A percentile compares a stretch with the other conserved stretches of the same genome.
These are phyloP conservation scores for Hypholoma sublateritium DNA, from an alignment of 768 basidiomycete species.

Conservation along the genomic window DNA sequence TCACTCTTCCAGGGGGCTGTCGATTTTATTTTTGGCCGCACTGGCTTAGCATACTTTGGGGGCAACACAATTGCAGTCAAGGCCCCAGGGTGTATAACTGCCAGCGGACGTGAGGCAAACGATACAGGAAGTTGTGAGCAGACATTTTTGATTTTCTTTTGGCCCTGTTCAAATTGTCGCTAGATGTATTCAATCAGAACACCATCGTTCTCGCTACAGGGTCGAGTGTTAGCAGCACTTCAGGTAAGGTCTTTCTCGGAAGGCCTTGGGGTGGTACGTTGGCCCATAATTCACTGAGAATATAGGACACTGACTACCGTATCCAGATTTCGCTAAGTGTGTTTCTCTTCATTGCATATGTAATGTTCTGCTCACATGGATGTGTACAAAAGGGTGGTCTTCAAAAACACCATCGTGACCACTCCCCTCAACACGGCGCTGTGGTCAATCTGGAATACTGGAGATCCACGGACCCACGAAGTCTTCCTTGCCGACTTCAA, in stretches of 20 bases:
- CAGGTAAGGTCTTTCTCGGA: slow-evolving; percentile 41
- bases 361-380: neutral
- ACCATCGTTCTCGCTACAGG: slow-evolving; percentile 40
- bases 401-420: slow-evolving; percentile 43
- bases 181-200: slow-evolving; percentile 46
- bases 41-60: slow-evolving; percentile 45
- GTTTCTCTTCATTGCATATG: slow-evolving; percentile 5
- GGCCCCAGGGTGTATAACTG: slow-evolving; percentile 46
- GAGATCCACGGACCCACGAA: slow-evolving; percentile 37
- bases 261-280: slow-evolving; percentile 40
- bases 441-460: slow-evolving; percentile 47
- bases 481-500: slow-evolving; percentile 48
- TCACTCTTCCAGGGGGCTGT: slow-evolving; percentile 37
- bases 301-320: neutral
- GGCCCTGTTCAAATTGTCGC: neutral
- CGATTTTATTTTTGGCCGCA: slow-evolving; percentile 52
- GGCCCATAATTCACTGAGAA: neutral
- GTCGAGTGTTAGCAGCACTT: slow-evolving; percentile 34
- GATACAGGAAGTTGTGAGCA: slow-evolving; percentile 46
- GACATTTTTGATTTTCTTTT: neutral
- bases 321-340: slow-evolving; percentile 42
- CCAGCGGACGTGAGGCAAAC: slow-evolving; percentile 44
- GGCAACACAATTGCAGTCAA: slow-evolving; percentile 47
- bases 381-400: slow-evolving; percentile 39
- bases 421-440: slow-evolving; percentile 39